phyloP scores from a whole-genome alignment of 305 asterid genomes.

The Fraxinus platypoda region DNA sequence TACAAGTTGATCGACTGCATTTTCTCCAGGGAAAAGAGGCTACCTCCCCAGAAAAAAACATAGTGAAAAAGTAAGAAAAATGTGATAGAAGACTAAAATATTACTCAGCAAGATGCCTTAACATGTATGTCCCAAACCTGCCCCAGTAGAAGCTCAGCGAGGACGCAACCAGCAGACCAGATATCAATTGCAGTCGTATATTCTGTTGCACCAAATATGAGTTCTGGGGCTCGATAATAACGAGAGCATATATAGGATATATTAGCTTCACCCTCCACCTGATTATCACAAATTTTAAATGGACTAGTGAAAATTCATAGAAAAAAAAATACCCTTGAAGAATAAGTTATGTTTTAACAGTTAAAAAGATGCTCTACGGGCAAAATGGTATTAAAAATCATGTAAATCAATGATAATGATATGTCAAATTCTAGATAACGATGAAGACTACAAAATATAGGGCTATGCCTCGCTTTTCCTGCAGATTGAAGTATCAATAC shows the following conservation, averaged over 20 bases:
- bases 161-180: slow-evolving; percentile 97
- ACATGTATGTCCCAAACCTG: slow-evolving; percentile 53
- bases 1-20: slow-evolving; percentile 97
- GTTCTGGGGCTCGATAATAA: slow-evolving; percentile 93
- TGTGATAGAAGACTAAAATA: neutral
- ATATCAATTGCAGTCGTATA: slow-evolving; percentile 85
- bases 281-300: slow-evolving; percentile 16
- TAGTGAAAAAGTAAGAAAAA: neutral
- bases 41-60: slow-evolving; percentile 30
- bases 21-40: slow-evolving; percentile 99
- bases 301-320: slow-evolving; percentile 11
- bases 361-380: neutral
- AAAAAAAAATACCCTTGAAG: neutral
- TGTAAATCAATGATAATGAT: neutral
- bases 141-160: slow-evolving; percentile 94
- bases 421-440: neutral
- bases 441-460: neutral
- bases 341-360: neutral
- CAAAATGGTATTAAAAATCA: neutral
- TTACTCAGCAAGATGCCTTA: slow-evolving; percentile 8
- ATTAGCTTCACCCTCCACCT: slow-evolving; percentile 91
- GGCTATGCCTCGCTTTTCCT: neutral
- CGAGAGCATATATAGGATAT: slow-evolving; percentile 94
- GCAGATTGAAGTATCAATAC: neutral
- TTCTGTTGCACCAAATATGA: slow-evolving; percentile 92